Evolutionary conservation across 169 alveolate species (phyloP).

Genomic region (Plasmodium vinckei): DNA sequence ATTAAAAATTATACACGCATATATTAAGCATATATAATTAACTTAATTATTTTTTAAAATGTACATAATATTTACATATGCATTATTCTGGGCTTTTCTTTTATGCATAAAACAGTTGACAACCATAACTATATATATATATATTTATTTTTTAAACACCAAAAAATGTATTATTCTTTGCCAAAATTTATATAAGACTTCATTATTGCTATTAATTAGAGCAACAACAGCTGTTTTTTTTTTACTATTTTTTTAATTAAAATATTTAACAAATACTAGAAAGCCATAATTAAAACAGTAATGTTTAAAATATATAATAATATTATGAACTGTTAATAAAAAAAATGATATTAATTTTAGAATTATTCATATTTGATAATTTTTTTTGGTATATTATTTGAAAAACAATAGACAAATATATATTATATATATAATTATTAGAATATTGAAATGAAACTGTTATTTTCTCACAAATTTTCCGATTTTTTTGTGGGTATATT

Average conservation of each 20-base stretch:
- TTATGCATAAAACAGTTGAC: too few relatives aligned
- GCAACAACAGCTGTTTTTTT: background rate
- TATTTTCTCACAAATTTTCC: background rate
- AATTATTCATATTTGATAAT: conserved; percentile 28
- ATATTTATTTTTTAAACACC: too few relatives aligned
- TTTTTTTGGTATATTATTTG: conserved; percentile 14
- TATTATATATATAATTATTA: conserved; percentile 5
- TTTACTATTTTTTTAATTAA: conserved; percentile 7
- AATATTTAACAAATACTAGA: conserved; percentile 1
- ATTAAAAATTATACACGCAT: too few relatives aligned
- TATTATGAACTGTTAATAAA: conserved; percentile 24
- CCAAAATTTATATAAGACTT: background rate
- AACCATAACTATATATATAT: too few relatives aligned
- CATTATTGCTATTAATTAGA: background rate
- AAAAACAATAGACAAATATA: background rate
- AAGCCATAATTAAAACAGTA: conserved; percentile 22
- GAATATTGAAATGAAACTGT: background rate
- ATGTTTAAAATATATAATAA: conserved; percentile 3
- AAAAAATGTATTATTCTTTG: background rate
- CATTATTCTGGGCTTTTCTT: too few relatives aligned
- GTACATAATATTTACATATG: too few relatives aligned
- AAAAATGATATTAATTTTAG: conserved; percentile 16
- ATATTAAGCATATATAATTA: too few relatives aligned
- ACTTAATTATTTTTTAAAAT: too few relatives aligned
- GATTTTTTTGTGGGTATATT: conserved; percentile 1